Evolutionary conservation across 495 filamentous ascomycete genomes (phyloP).

Genomic region (Platismatia glauca): DNA sequence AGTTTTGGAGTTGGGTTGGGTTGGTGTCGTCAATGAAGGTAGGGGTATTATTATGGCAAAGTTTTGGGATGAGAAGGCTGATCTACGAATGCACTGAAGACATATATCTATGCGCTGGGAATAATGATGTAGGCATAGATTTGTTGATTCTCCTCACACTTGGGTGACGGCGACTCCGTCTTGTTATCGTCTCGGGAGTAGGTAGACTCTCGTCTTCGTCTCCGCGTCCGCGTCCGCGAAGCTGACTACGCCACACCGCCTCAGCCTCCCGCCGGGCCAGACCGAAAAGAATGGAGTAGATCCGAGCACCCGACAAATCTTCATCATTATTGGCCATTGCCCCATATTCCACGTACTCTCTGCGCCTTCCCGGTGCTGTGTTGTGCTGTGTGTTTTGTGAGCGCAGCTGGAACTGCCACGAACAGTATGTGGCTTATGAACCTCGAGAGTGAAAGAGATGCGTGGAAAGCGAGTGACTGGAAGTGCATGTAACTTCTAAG

Average conservation of each 20-base stretch:
- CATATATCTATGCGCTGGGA: neutral
- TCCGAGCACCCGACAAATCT: neutral
- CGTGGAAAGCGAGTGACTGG: no score
- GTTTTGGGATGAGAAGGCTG: neutral
- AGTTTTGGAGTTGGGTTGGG: neutral
- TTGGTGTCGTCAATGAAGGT: neutral
- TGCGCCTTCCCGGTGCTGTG: no score
- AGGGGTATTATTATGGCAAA: neutral
- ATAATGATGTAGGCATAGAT: neutral
- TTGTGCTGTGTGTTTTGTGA: neutral
- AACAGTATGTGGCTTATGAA: neutral
- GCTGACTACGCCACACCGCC: constrained; percentile 1
- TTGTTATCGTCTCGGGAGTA: neutral
- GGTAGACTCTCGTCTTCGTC: no score
- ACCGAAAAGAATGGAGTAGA: neutral
- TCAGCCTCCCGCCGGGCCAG: neutral
- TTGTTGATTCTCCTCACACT: neutral
- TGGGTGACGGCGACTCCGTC: neutral
- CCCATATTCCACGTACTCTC: neutral
- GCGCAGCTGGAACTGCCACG: neutral
- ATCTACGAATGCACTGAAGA: neutral
- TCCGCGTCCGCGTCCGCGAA: neutral
- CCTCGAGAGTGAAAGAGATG: no score
- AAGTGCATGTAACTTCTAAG: no score
- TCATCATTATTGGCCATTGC: neutral